A percentile compares a stretch with the other conserved stretches of the same genome.
Conservation (phyloP, 768 basidiomycete genomes). For the Leucosporidium creatinivorum region DNA sequence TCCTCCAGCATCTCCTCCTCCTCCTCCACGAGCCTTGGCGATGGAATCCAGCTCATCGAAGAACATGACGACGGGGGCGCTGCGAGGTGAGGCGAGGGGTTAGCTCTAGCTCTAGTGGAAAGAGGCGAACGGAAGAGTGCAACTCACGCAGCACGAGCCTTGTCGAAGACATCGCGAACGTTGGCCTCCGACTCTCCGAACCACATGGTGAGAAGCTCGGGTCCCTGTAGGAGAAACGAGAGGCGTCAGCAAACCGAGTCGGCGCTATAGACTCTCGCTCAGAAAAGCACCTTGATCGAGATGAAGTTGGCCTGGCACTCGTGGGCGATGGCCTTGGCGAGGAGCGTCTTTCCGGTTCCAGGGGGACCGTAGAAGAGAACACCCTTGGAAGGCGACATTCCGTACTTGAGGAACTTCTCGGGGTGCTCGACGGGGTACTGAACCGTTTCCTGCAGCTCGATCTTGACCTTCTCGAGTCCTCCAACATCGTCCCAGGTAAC, state of each 20-base stretch:
- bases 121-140: background rate
- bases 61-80: conserved; percentile 98
- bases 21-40: conserved; percentile 87
- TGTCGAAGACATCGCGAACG: conserved; percentile 98
- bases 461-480: conserved; percentile 99
- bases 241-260: background rate
- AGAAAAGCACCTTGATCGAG: conserved; percentile 70
- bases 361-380: conserved; percentile 99
- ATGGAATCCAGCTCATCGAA: conserved; percentile 99
- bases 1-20: conserved; percentile 82
- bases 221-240: conserved; percentile 54
- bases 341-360: conserved; percentile 97
- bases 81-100: background rate
- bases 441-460: conserved; percentile 96
- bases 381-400: conserved; percentile 99
- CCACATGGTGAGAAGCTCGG: conserved; percentile 99
- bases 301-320: conserved; percentile 99
- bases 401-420: conserved; percentile 99
- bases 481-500: conserved; percentile 99
- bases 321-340: conserved; percentile 98
- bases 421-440: conserved; percentile 99
- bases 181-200: conserved; percentile 99
- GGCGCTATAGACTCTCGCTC: too few relatives aligned
- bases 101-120: too few relatives aligned
- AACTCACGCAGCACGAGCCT: conserved; percentile 76